A percentile compares a stretch with the other conserved stretches of the same genome.
These are phyloP conservation scores for Lunasporangiospora selenospora DNA, from an alignment of 192 early-diverging fungal genomes.

Conservation along the genomic window DNA sequence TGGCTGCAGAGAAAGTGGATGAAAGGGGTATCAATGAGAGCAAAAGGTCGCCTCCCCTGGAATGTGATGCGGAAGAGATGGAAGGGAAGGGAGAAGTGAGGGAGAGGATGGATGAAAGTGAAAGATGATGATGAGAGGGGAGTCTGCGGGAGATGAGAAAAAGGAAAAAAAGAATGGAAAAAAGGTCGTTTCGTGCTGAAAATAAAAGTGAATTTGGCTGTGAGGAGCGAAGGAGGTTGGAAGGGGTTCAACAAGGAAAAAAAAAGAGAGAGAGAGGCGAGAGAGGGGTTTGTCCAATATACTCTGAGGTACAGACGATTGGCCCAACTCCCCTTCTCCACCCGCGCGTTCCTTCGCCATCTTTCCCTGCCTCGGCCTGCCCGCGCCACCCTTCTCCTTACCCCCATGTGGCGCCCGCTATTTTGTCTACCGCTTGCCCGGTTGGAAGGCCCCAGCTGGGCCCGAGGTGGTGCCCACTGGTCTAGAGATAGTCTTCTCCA, in stretches of 20 bases:
- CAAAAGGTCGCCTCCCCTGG: not conserved
- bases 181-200: not conserved
- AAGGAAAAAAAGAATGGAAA: constrained; percentile 1
- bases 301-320: too few species aligned
- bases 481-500: too few species aligned
- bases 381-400: too few species aligned
- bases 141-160: not conserved
- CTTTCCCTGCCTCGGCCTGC: too few species aligned
- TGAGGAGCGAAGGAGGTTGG: constrained; percentile 1
- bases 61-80: not conserved
- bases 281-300: too few species aligned
- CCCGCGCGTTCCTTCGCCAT: too few species aligned
- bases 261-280: not conserved
- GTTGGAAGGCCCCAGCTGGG: too few species aligned
- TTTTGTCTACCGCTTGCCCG: too few species aligned
- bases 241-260: not conserved
- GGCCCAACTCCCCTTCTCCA: too few species aligned
- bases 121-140: not conserved
- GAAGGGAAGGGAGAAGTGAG: constrained; percentile 5
- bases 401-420: too few species aligned
- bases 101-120: not conserved
- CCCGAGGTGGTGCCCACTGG: too few species aligned
- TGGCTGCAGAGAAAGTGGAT: not conserved
- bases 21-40: not conserved
- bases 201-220: not conserved